Base-by-base conservation (phyloP, 495 filamentous ascomycete species). In the Penicillium chermesinum region DNA sequence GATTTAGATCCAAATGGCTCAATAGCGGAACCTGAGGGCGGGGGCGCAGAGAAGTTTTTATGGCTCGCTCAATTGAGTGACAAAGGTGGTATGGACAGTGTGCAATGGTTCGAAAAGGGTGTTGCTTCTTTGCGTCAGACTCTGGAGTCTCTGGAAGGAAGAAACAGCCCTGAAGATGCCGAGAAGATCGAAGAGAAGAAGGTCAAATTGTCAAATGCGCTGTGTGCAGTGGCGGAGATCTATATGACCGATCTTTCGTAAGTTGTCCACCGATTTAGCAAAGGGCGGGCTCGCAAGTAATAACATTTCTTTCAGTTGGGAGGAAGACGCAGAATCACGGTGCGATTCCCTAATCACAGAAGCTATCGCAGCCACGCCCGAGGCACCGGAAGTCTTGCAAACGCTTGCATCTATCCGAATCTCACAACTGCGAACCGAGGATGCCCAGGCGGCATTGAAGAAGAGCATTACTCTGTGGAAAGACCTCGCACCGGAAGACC, bases 181-280 rank as follows among this genome's bases (percentile, higher is more conserved):
- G 53, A 66, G 7, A 43, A 66, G 14, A 48, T 83, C 18, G 76
- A 74, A 15, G 86, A 93, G 59, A 87, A 90, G 70, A 82, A 82
- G 59, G 72, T 66, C 40, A 89, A 91, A 62, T 69, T 97, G 32
- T 87, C 88, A 1, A 87, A 84, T 51, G 88, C 90, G 3, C 75
- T 99, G 20, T 97, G 94, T 66, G 87, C 85, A 2, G 83, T 96
- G 45, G 81, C 86, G 0, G 94, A 99, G 65, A 86, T 96, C 25
- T 97, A 96, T 64, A 99, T 99, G 94, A 97, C 90, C 21, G 94
- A 99, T 72, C 76, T 99, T 51, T 86, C 79, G 66, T 75, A 59
- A 57, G 69, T 70, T 38, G n/a, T 18, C 12, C 17, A 5, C 19
- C 15, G 5, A 9, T 3, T 10, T 12, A n/a, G 12, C 8, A 14